phyloP scores from a whole-genome alignment of 495 filamentous ascomycete species.

The Penicillium roqueforti region DNA sequence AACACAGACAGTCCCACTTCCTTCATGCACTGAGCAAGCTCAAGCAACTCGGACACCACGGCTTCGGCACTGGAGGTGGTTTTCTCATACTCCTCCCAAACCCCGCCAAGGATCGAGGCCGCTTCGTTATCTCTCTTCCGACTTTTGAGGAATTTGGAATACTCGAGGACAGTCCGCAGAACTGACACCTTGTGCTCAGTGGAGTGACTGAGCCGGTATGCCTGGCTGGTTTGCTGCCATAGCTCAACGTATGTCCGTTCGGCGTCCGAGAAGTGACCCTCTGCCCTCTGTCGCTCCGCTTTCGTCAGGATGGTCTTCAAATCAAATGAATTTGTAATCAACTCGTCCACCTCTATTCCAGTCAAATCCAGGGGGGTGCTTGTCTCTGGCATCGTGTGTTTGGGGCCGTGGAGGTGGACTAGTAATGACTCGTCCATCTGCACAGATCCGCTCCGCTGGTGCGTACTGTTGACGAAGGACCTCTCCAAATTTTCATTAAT shows the following conservation, averaged over 20 bases:
- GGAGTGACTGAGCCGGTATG: not conserved
- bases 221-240: not conserved
- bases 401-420: not conserved
- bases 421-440: not conserved
- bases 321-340: not conserved
- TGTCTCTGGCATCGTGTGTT: not conserved
- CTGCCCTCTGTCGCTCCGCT: not conserved
- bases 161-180: not conserved
- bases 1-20: not conserved
- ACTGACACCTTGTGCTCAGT: not conserved
- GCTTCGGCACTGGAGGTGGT: not conserved
- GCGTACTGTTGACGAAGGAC: not conserved
- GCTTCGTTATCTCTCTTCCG: not conserved
- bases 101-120: not conserved
- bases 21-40: not conserved
- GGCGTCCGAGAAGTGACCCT: not conserved
- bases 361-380: not conserved
- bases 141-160: not conserved
- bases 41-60: not conserved
- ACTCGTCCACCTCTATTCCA: not conserved
- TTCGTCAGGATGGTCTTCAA: not conserved
- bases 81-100: not conserved
- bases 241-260: not conserved
- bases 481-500: not conserved
- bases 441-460: not conserved